These are phyloP conservation scores for Torulaspora globosa DNA, from an alignment of 1,139 yeast genomes.

Conservation along the genomic window DNA sequence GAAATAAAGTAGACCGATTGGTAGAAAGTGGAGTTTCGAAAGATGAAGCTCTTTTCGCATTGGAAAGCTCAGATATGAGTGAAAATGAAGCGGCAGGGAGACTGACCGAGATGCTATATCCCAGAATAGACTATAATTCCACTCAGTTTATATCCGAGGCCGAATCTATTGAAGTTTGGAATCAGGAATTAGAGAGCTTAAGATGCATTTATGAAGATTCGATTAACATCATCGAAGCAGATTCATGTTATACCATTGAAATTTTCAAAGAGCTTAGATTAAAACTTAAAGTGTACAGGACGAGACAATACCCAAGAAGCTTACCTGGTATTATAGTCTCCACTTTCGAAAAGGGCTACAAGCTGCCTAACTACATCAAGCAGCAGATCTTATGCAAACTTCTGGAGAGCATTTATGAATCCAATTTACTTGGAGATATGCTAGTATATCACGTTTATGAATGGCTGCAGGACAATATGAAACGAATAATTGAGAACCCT, in stretches of 20 bases:
- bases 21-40: conserved; percentile 65
- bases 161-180: conserved; percentile 52
- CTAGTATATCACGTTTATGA: conserved; percentile 63
- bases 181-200: conserved; percentile 71
- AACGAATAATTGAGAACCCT: conserved; percentile 60
- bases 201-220: conserved; percentile 47
- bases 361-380: conserved; percentile 71
- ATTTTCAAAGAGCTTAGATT: conserved; percentile 35
- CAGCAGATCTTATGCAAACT: conserved; percentile 55
- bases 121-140: conserved; percentile 12
- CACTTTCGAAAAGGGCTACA: conserved; percentile 45
- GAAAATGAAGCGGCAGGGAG: conserved; percentile 52
- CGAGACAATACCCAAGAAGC: conserved; percentile 52
- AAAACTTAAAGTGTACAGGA: conserved; percentile 50
- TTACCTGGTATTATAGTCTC: conserved; percentile 61
- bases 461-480: conserved; percentile 67
- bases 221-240: conserved; percentile 21
- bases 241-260: conserved; percentile 22
- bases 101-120: conserved; percentile 42
- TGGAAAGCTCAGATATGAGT: conserved; percentile 43
- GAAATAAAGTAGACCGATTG: conserved; percentile 53
- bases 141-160: conserved; percentile 18
- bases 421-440: conserved; percentile 59
- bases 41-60: conserved; percentile 53
- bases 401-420: conserved; percentile 41